Evolutionary conservation across 164 flowering plant genomes (phyloP), one percentile per base, ranked within the genome.

Genomic region (Amborella trichopoda): DNA sequence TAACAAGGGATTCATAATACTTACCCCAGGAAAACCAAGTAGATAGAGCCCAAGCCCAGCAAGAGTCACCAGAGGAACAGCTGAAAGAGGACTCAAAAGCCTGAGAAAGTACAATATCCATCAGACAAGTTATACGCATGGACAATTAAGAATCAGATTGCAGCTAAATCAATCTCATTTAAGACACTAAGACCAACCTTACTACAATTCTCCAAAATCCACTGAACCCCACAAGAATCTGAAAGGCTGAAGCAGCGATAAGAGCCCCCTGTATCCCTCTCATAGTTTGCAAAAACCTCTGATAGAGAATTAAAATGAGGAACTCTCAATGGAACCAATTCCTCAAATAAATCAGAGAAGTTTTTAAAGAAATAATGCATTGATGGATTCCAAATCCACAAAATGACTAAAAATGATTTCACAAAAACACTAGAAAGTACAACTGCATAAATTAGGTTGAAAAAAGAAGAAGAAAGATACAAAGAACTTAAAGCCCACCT

Each of bases 151-250:
- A n/a, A 5, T 13, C 18, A 38, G 21, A 22, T 10, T 38, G 16
- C 21, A 38, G 41, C 16, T 4, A 38, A 18, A 38, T 9, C 34
- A 30, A 9, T 8, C 34, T 8, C 34, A 30, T 1, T 8, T 1
- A 30, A 9, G n/a, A 38, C 41, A 11, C 6, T 16, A 14, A 8
- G 3, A 60, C 71, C 34, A 38, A 91, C 99, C 96, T 83, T 40
- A 89, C 65, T 52, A 88, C 81, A 62, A 78, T 85, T 34, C 95
- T 87, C 99, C 96, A 93, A 33, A 93, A 94, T 20, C 99, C 99
- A 68, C 96, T 93, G 68, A 93, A 88, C 9, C 99, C 99, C 12
- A 93, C 61, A 47, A 93, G 75, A 48, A 93, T 93, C 67, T 88
- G 99, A 69, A 93, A 76, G 49, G 77, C 70, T 45, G 99, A 93